Base-by-base conservation (phyloP, 805 yeast genomes). In the Wickerhamiella occidentalis region DNA sequence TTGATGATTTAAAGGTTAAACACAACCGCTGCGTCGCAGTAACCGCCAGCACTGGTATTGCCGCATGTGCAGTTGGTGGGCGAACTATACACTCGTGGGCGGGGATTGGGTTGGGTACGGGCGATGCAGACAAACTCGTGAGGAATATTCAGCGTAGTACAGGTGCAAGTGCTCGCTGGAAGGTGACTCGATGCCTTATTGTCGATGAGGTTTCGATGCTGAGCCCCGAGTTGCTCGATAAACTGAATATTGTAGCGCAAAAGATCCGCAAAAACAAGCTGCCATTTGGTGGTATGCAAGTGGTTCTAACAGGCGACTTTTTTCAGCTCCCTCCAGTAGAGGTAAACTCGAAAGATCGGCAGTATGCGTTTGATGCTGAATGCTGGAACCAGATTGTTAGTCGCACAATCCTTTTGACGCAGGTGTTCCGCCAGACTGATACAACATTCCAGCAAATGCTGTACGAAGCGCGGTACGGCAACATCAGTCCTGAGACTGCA, bases 131-230 rank as follows among this genome's bases (percentile, higher is more conserved):
- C 0, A 63, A 64, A 13, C 62, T 85, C 40, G 68, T 75, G 1
- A 65, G 69, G 9, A 70, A 65, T 51, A 74, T 85, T 13, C 68
- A 69, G 37, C 71, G 68, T 43, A 77, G 74, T 50, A 61, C 69
- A 41, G 65, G 68, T 15, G 60, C 70, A 1, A 53, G 61, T 17
- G 68, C 67, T 19, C 71, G 79, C 30, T 92, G 97, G 97, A 70
- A 65, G 49, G 66, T 66, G 4, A 71, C 83, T 1, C 74, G 74
- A 56, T 94, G 85, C 1, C 70, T 92, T 23, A 78, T 92, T 47
- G 75, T 92, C 51, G 98, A 92, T 67, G 98, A 92, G 65, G 75
- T 92, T 2, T 88, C 97, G 0, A 92, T 92, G 98, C 76, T 92
- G 51, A 94, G 86, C 59, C 94, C 87, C 0, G 68, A 60, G 1